These are phyloP conservation scores for Penicillium paneum DNA, from an alignment of 2,329 filamentous ascomycete species.

Conservation along the genomic window DNA sequence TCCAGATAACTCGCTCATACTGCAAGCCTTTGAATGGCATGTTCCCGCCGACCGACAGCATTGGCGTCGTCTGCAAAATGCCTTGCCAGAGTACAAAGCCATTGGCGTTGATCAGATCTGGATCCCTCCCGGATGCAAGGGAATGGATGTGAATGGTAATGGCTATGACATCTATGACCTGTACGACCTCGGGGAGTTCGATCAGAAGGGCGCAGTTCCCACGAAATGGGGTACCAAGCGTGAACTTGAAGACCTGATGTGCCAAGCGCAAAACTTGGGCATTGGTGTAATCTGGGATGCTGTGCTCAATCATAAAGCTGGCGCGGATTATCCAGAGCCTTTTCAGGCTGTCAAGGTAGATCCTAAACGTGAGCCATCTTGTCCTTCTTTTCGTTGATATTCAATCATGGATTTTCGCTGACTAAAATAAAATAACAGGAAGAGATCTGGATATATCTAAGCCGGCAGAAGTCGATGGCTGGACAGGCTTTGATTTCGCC, in stretches of 20 bases:
- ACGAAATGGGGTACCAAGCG: constrained; percentile 69
- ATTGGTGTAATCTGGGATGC: constrained; percentile 66
- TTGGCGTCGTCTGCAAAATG: constrained; percentile 57
- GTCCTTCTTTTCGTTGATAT: not conserved
- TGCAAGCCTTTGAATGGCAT: constrained; percentile 74
- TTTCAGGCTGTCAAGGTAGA: constrained; percentile 64
- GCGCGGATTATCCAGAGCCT: constrained; percentile 62
- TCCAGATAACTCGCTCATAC: constrained; percentile 50
- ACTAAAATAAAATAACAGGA: constrained; percentile 5
- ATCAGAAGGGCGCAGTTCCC: constrained; percentile 60
- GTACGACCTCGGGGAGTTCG: constrained; percentile 68
- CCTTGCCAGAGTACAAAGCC: constrained; percentile 54
- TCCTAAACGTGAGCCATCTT: constrained; percentile 37
- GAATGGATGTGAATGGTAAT: constrained; percentile 58
- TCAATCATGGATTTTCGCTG: not conserved
- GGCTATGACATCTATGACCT: constrained; percentile 70
- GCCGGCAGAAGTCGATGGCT: constrained; percentile 63
- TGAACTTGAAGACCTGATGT: constrained; percentile 55
- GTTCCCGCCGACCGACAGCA: constrained; percentile 60
- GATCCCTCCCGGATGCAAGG: constrained; percentile 71
- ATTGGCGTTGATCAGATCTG: constrained; percentile 63
- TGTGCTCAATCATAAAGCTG: constrained; percentile 70
- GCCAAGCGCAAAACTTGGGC: constrained; percentile 51
- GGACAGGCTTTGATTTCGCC: constrained; percentile 65
- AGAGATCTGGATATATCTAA: constrained; percentile 54